phyloP scores from a whole-genome alignment of 31 red algal genomes.

The Endocladia muricata region DNA sequence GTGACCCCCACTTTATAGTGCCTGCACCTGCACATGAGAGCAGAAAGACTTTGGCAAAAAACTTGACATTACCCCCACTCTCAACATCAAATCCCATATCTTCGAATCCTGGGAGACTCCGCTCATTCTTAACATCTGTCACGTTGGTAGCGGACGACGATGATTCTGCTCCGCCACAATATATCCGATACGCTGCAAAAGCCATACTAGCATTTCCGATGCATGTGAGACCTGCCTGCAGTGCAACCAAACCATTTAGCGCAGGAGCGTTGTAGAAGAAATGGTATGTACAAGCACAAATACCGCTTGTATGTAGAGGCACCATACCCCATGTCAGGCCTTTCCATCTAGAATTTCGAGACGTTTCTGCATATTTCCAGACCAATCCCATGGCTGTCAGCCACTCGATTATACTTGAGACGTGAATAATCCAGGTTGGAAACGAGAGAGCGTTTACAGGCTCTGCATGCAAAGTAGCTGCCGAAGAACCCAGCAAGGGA shows the following conservation, averaged over 20 bases:
- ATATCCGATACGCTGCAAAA: constrained; percentile 41
- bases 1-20: constrained; percentile 57
- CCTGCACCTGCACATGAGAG: constrained; percentile 36
- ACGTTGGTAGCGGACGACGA: neutral
- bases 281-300: constrained; percentile 74
- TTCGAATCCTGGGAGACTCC: constrained; percentile 30
- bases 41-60: constrained; percentile 42
- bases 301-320: constrained; percentile 69
- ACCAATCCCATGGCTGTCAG: constrained; percentile 70
- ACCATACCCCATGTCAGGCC: constrained; percentile 81
- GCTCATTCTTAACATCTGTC: neutral
- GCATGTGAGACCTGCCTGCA: constrained; percentile 66
- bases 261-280: constrained; percentile 70
- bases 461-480: constrained; percentile 39
- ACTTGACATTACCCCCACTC: constrained; percentile 20
- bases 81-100: neutral
- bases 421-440: constrained; percentile 70
- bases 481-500: neutral
- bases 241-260: constrained; percentile 39
- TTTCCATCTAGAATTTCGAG: constrained; percentile 56
- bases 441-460: constrained; percentile 70
- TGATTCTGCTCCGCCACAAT: neutral
- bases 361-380: constrained; percentile 47
- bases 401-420: constrained; percentile 72
- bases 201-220: constrained; percentile 59